Percentiles rank a stretch among this genome's conserved stretches.
Evolutionary conservation across 1,284 basidiomycete genomes (phyloP).

Genomic region (Inonotus hispidus): DNA sequence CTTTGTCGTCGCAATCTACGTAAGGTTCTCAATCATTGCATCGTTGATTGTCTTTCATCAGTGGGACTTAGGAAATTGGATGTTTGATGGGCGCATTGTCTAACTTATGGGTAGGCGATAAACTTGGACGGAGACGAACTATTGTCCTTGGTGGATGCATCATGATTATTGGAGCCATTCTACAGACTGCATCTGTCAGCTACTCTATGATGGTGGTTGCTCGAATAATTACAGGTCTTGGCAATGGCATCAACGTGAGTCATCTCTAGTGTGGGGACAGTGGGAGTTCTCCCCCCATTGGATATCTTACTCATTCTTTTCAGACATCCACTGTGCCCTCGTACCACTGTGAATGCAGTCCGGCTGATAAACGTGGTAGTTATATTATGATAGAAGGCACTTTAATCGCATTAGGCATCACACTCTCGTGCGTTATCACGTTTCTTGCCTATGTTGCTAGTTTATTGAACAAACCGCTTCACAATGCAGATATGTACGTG

Average conservation of each 20-base stretch:
- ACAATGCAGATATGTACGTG: background rate
- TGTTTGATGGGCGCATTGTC: conserved; percentile 48
- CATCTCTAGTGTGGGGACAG: too few relatives aligned
- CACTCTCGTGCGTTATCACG: conserved; percentile 45
- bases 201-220: conserved; percentile 57
- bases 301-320: conserved; percentile 12
- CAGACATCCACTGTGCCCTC: conserved; percentile 59
- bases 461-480: background rate
- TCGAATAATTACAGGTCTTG: conserved; percentile 57
- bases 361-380: conserved; percentile 53
- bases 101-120: conserved; percentile 52
- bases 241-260: conserved; percentile 62
- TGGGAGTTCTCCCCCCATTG: background rate
- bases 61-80: conserved; percentile 41
- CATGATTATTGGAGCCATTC: conserved; percentile 59
- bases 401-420: conserved; percentile 66
- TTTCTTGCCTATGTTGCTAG: background rate
- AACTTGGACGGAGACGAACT: conserved; percentile 45
- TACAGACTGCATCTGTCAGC: conserved; percentile 48
- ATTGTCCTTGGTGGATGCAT: conserved; percentile 48
- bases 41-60: conserved; percentile 9
- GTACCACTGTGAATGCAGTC: conserved; percentile 64
- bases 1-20: conserved; percentile 50
- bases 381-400: conserved; percentile 67
- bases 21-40: conserved; percentile 23